These are phyloP conservation scores for Pinus tabuliformis DNA, from an alignment of 75 land plant species.

Conservation along the genomic window DNA sequence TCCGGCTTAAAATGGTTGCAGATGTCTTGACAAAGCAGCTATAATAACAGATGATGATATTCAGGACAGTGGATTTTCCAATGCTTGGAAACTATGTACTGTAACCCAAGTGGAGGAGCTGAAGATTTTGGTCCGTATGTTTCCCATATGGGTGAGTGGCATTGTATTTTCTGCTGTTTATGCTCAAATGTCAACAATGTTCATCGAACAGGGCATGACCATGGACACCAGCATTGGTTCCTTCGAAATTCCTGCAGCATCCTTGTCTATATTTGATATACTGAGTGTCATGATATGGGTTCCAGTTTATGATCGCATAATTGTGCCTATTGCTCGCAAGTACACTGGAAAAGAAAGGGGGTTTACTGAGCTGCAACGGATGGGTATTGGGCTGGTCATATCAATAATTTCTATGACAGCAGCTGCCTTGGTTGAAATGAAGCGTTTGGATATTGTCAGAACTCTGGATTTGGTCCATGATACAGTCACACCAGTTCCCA, in stretches of 20 bases:
- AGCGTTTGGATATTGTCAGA: conserved; percentile 29
- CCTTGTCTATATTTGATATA: conserved; percentile 60
- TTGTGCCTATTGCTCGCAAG: conserved; percentile 65
- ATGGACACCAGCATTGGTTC: conserved; percentile 56
- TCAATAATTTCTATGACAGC: conserved; percentile 62
- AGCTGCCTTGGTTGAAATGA: conserved; percentile 48
- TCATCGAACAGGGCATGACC: conserved; percentile 70
- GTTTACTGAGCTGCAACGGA: conserved; percentile 69
- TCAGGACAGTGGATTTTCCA: conserved; percentile 23
- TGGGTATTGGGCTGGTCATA: conserved; percentile 80
- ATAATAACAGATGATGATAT: conserved; percentile 40
- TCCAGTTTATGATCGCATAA: conserved; percentile 66
- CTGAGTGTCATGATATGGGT: conserved; percentile 82
- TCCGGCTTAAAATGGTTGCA: conserved; percentile 8
- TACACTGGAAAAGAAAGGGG: conserved; percentile 67
- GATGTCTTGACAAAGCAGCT: conserved; percentile 61
- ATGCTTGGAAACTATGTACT: conserved; percentile 68
- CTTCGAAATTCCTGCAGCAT: conserved; percentile 66
- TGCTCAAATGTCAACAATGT: conserved; percentile 77
- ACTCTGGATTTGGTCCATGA: not conserved
- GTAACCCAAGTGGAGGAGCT: conserved; percentile 83
- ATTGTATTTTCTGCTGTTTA: conserved; percentile 64
- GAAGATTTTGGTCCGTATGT: conserved; percentile 56
- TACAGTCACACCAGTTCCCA: conserved; percentile 23
- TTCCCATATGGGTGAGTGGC: conserved; percentile 73